Base-by-base conservation (phyloP, 306 rosid genomes). In the Cicer yamashitae region DNA sequence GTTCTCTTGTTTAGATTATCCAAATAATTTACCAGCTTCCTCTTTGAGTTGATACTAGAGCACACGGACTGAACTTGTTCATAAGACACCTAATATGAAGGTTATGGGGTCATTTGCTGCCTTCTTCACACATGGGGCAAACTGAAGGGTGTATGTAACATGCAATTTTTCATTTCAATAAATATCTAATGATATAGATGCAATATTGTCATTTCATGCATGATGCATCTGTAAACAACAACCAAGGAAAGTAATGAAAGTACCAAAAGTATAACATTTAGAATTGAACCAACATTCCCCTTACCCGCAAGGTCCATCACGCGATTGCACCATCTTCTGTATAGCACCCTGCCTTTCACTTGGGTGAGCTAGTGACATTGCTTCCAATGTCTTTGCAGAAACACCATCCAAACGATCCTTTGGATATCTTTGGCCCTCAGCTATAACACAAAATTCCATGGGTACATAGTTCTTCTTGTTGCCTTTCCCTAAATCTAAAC, bases 281-380 rank as follows among this genome's bases (percentile, higher is more conserved):
- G 41, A 61, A 44, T 56, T n/a, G 44, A 85, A 77, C 59, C 48
- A 43, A 58, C 44, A 17, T 81, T 62, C 17, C 40, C 82, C 85
- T 59, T 87, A 91, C 97, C 96, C 88, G 15, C 93, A 87, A 81
- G 96, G 96, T 70, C 97, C 97, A 67, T 84, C 85, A 8, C 61
- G 62, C 10, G 96, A 88, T 56, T n/a, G 77, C 51, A 84, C 89
- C 93, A 89, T 86, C 45, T 17, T 60, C 52, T 59, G 78, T 75
- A 91, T 91, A 14, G 67, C 69, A 13, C 13, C 6, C 81, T 75
- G 70, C 81, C 97, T 84, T 3, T 9, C 77, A 10, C 11, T 22
- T 25, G 96, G 89, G 44, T 7, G 39, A 64, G 77, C 77, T 46
- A 89, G 52, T 62, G 96, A 87, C 83, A 79, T 75, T 0, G 68